Conservation (phyloP, 768 basidiomycete genomes). For the Leccinum boreale region DNA sequence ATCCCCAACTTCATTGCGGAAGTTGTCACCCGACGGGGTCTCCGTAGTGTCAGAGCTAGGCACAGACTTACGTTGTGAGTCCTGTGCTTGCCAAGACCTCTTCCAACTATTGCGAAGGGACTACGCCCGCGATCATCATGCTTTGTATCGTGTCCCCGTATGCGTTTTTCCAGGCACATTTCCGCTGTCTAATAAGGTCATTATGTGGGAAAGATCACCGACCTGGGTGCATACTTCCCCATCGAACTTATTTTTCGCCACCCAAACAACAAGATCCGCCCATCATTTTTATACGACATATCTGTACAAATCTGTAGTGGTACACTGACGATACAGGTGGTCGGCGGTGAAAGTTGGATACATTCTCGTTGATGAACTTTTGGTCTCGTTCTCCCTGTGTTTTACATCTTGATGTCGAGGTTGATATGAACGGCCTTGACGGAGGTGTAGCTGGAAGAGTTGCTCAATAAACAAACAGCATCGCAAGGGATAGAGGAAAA, state of each 20-base stretch:
- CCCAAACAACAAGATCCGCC: background rate
- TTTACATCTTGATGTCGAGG: constrained; percentile 30
- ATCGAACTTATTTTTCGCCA: background rate
- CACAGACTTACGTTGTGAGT: background rate
- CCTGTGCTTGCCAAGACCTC: no score
- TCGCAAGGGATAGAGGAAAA: background rate
- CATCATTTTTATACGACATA: background rate
- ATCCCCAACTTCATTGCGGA: background rate
- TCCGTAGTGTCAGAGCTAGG: background rate
- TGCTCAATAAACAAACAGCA: background rate
- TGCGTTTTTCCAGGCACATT: background rate
- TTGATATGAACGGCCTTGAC: constrained; percentile 44
- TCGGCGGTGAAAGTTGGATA: background rate
- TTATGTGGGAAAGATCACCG: background rate
- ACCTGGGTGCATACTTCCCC: background rate
- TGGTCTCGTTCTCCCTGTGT: background rate
- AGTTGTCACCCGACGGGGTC: background rate
- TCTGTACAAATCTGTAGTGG: background rate
- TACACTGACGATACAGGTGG: background rate
- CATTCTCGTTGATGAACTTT: background rate
- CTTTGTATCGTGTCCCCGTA: no score
- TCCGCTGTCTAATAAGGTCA: background rate
- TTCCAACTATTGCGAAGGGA: background rate
- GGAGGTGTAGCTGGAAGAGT: constrained; percentile 15
- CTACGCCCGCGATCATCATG: no score